Percentiles rank a stretch among this genome's conserved stretches.
These are phyloP conservation scores for Pisolithus microcarpus DNA, from an alignment of 768 basidiomycete genomes.

Conservation along the genomic window DNA sequence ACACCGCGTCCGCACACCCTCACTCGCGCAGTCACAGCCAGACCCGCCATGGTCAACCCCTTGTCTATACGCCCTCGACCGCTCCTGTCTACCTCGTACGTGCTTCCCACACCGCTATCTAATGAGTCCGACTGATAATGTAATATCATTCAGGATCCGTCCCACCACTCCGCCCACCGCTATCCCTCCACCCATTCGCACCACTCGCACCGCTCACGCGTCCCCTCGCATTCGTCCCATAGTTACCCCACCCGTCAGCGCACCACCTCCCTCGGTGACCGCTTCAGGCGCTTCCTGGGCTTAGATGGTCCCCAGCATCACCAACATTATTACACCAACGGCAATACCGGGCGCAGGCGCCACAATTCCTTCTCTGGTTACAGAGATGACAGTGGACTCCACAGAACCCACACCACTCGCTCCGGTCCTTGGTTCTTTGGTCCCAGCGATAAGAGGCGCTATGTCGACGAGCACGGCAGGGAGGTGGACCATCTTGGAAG, in stretches of 20 bases:
- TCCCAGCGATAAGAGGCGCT: slow-evolving; percentile 11
- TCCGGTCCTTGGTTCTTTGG: slow-evolving; percentile 19
- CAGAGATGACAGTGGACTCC: slow-evolving; percentile 13
- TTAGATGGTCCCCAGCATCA: slow-evolving; percentile 10
- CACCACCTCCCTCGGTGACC: slow-evolving; percentile 27
- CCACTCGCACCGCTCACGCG: slow-evolving; percentile 6
- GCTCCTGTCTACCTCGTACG: slow-evolving; percentile 10
- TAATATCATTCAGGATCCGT: slow-evolving; percentile 11
- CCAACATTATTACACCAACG: slow-evolving; percentile 8
- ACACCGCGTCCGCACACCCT: neutral
- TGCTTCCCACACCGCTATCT: neutral
- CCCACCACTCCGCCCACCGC: slow-evolving; percentile 13
- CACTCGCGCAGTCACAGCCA: slow-evolving; percentile 5
- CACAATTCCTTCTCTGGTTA: slow-evolving; percentile 20
- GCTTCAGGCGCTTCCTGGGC: slow-evolving; percentile 34
- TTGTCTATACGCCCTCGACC: slow-evolving; percentile 5
- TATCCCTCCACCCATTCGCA: slow-evolving; percentile 3
- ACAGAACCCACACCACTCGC: slow-evolving; percentile 13
- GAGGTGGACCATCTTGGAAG: slow-evolving; percentile 7
- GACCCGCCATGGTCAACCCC: slow-evolving; percentile 1
- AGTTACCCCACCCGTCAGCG: slow-evolving; percentile 12
- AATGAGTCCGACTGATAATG: neutral
- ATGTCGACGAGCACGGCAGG: slow-evolving; percentile 19
- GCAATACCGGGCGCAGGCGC: slow-evolving; percentile 14
- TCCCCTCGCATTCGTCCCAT: slow-evolving; percentile 10